Evolutionary conservation across 768 basidiomycete genomes (phyloP).

Genomic region (Cyclocybe aegerita): DNA sequence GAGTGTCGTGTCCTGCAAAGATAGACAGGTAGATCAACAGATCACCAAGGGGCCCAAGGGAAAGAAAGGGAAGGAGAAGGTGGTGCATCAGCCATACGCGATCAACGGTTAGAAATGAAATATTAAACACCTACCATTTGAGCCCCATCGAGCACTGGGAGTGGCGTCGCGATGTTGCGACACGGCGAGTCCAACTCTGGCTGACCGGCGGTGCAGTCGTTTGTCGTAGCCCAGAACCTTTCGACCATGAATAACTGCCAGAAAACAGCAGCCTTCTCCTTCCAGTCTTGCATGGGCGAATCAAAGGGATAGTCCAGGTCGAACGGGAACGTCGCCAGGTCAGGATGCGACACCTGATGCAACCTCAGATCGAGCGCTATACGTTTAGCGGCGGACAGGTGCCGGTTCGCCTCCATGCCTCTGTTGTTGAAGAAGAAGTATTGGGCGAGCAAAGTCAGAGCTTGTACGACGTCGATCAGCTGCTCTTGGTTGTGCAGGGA

Average conservation of each 20-base stretch:
- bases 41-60: no score
- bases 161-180: constrained; percentile 52
- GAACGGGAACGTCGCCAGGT: constrained; percentile 15
- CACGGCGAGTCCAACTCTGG: constrained; percentile 49
- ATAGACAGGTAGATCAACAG: no score
- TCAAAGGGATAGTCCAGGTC: constrained; percentile 14
- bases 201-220: constrained; percentile 51
- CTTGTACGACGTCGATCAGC: constrained; percentile 57
- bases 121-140: constrained; percentile 10
- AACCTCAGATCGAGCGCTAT: constrained; percentile 61
- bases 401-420: constrained; percentile 58
- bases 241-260: constrained; percentile 68
- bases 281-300: constrained; percentile 31
- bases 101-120: background rate
- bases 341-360: constrained; percentile 45
- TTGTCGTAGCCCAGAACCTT: constrained; percentile 56
- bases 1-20: constrained; percentile 10
- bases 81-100: background rate
- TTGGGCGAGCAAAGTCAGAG: constrained; percentile 56
- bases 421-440: constrained; percentile 61
- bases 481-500: constrained; percentile 56
- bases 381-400: constrained; percentile 59
- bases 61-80: no score
- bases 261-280: constrained; percentile 51
- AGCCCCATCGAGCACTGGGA: constrained; percentile 37